Evolutionary conservation across 805 yeast genomes (phyloP).

Genomic region (Lipomyces japonicus): DNA sequence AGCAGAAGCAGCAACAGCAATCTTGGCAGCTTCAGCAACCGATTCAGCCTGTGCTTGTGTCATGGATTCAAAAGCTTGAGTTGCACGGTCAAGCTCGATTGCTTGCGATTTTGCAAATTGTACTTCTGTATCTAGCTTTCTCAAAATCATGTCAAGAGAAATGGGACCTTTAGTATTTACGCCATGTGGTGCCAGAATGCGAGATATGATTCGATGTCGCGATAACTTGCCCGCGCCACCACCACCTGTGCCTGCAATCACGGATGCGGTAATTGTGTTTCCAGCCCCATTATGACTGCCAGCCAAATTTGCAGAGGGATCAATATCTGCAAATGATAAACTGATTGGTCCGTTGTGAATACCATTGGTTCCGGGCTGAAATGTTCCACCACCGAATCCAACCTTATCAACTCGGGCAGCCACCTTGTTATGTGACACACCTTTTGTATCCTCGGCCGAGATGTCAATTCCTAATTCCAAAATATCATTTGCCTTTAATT

Average conservation of each 20-base stretch:
- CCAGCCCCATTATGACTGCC: slow-evolving; percentile 1
- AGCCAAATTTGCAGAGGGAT: slow-evolving; percentile 4
- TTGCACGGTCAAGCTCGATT: slow-evolving; percentile 20
- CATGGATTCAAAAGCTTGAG: slow-evolving; percentile 16
- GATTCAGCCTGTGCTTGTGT: slow-evolving; percentile 8
- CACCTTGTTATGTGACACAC: slow-evolving; percentile 77
- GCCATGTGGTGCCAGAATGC: slow-evolving; percentile 14
- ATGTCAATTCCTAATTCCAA: slow-evolving; percentile 93
- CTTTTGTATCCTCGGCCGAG: slow-evolving; percentile 42
- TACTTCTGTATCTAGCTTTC: slow-evolving; percentile 20
- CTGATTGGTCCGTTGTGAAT: slow-evolving; percentile 4
- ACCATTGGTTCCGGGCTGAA: neutral
- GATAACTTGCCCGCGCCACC: slow-evolving; percentile 10
- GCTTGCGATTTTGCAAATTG: slow-evolving; percentile 18
- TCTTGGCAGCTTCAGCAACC: slow-evolving; percentile 1
- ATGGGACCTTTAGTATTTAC: slow-evolving; percentile 21
- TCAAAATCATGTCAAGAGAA: slow-evolving; percentile 24
- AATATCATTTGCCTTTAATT: slow-evolving; percentile 73
- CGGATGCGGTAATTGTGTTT: slow-evolving; percentile 11
- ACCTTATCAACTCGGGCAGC: slow-evolving; percentile 78
- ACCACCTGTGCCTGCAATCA: slow-evolving; percentile 2
- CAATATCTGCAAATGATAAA: slow-evolving; percentile 8
- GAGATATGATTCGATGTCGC: slow-evolving; percentile 21
- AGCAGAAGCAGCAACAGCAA: neutral
- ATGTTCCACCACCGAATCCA: slow-evolving; percentile 5